phyloP scores from a whole-genome alignment of 2,329 filamentous ascomycete species.

The Botrytis fragariae region DNA sequence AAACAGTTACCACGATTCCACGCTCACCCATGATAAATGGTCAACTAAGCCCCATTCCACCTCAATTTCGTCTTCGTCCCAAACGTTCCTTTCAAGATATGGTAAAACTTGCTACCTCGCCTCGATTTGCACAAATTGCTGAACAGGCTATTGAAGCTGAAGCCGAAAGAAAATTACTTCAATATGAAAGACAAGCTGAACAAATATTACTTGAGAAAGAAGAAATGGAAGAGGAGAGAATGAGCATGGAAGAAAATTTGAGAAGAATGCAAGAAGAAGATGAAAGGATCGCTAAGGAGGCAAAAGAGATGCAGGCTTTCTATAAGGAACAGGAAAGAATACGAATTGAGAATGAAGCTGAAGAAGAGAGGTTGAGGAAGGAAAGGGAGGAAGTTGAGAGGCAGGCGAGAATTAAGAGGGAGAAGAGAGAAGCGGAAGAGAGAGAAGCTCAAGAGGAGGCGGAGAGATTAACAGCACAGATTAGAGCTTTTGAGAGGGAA shows the following conservation, averaged over 20 bases:
- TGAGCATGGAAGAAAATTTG: conserved; percentile 23
- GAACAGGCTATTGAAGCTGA: conserved; percentile 20
- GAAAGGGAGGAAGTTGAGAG: conserved; percentile 18
- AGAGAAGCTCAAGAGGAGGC: conserved; percentile 20
- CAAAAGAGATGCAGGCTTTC: conserved; percentile 25
- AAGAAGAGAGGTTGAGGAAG: conserved; percentile 10
- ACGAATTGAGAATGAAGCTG: conserved; percentile 6
- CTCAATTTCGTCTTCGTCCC: conserved; percentile 6
- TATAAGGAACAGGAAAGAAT: conserved; percentile 19
- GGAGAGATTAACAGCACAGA: conserved; percentile 21
- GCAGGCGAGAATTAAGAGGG: conserved; percentile 12
- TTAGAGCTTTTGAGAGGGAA: conserved; percentile 21
- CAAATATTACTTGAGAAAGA: conserved; percentile 23
- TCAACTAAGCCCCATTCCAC: neutral
- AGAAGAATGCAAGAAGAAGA: conserved; percentile 23
- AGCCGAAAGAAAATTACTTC: conserved; percentile 17
- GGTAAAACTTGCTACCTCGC: neutral
- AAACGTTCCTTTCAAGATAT: conserved; percentile 19
- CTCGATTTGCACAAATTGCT: conserved; percentile 12
- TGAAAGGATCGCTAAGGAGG: conserved; percentile 22
- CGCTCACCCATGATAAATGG: conserved; percentile 6
- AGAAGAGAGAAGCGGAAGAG: conserved; percentile 18
- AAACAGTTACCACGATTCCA: neutral
- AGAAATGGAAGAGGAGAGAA: conserved; percentile 26
- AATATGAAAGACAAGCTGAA: conserved; percentile 23